Evolutionary conservation across 1,284 basidiomycete genomes (phyloP).

Genomic region (Singerocomus inundabilis): DNA sequence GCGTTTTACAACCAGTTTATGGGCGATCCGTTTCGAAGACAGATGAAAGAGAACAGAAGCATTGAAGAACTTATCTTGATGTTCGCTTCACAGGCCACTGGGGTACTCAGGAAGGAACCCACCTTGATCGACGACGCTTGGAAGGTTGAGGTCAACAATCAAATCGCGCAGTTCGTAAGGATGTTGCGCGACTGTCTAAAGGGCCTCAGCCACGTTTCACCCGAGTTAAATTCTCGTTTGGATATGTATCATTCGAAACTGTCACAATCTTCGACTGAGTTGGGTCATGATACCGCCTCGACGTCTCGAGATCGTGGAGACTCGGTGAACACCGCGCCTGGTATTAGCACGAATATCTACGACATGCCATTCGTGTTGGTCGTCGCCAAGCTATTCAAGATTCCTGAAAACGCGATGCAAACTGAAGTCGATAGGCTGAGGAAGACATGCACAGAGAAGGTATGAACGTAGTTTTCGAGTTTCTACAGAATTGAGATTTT

Average conservation of each 20-base stretch:
- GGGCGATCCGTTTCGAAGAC: constrained; percentile 78
- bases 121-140: constrained; percentile 77
- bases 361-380: constrained; percentile 79
- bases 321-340: constrained; percentile 43
- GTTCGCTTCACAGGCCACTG: constrained; percentile 90
- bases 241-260: constrained; percentile 84
- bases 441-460: constrained; percentile 79
- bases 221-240: constrained; percentile 78
- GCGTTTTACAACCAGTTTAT: constrained; percentile 89
- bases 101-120: constrained; percentile 81
- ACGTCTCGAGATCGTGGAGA: constrained; percentile 52
- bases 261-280: constrained; percentile 58
- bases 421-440: constrained; percentile 72
- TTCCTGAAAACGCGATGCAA: constrained; percentile 66
- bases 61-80: constrained; percentile 96
- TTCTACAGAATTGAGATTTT: constrained; percentile 11
- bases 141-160: constrained; percentile 90
- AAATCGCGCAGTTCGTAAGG: constrained; percentile 85
- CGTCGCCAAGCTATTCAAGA: constrained; percentile 74
- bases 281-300: constrained; percentile 67
- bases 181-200: constrained; percentile 81
- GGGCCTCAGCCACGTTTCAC: constrained; percentile 72
- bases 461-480: constrained; percentile 27
- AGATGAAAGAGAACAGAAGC: constrained; percentile 95
- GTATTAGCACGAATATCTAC: constrained; percentile 47